A percentile compares a stretch with the other conserved stretches of the same genome.
phyloP scores from a whole-genome alignment of 768 basidiomycete genomes.

The Suillus weaverae region DNA sequence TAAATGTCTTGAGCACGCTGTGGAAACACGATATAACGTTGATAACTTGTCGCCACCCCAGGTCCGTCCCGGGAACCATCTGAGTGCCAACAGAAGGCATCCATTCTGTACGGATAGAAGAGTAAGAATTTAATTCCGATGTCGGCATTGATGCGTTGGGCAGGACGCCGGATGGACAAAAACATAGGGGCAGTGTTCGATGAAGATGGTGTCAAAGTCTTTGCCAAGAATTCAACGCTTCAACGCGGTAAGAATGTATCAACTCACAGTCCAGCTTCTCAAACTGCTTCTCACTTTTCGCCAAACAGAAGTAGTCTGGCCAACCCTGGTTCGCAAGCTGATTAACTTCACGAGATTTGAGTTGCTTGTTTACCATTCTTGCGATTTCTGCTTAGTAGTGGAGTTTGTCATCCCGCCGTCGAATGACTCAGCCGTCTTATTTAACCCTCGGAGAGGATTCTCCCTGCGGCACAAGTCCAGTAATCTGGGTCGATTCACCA shows the following conservation, averaged over 20 bases:
- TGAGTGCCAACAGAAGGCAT: background rate
- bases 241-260: background rate
- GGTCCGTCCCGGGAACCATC: background rate
- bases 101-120: background rate
- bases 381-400: background rate
- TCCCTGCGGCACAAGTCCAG: background rate
- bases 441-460: background rate
- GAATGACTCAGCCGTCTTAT: background rate
- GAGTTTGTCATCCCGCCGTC: background rate
- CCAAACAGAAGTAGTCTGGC: background rate
- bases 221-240: background rate
- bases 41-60: background rate
- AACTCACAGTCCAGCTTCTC: background rate
- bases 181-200: background rate
- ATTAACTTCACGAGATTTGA: background rate
- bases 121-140: background rate
- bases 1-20: background rate
- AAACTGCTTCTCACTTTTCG: background rate
- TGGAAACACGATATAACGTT: background rate
- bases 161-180: background rate
- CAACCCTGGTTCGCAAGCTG: background rate
- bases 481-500: background rate
- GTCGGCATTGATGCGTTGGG: background rate
- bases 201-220: too few relatives aligned
- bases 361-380: background rate